Base-by-base conservation (phyloP, 805 yeast species). In the Cyberlindnera lachancei region DNA sequence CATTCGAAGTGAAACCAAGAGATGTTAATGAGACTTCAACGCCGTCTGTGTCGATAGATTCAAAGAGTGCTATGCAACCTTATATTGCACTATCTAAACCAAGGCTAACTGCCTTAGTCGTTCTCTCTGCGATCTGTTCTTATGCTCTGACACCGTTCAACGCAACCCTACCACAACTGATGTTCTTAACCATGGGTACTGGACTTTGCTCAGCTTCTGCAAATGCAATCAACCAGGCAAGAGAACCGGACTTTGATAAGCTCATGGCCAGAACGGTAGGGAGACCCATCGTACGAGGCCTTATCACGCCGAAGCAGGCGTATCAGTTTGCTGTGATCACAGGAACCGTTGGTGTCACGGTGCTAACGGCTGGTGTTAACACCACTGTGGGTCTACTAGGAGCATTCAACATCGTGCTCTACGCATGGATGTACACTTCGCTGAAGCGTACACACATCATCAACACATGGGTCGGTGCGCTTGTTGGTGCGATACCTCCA, bases 401-500 rank as follows among this genome's bases (percentile, higher is more conserved):
- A 3, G 69, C 74, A 1, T 50, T 75, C 6, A 92, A 92, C 55
- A 85, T 92, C 31, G 74, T 72, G 1, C 66, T 92, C 9, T 92
- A 92, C 51, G 77, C 94, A 1, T 88, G 97, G 82, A 58, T 80
- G 1, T 92, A 92, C 61, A 92, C 98, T 0, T 80, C 96, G 0
- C 61, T 92, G 54, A 92, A 92, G 53, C 70, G 98, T 35, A 73
- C 68, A 38, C 78, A 84, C 16, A 90, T 92, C 31, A 55, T 83
- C 25, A 92, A 92, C 56, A 92, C 98, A 1, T 92, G 98, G 98
- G 92, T 92, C 3, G 98, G 98, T 14, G 98, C 98, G 0, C 55
- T 92, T n/a, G 98, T 92, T 4, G 98, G 98, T 4, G 98, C 96
- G 0, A 83, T 92, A 29, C 98, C 98, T 0, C 98, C 98, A 15